phyloP scores from a whole-genome alignment of 495 filamentous ascomycete species.

The Aspergillus incahuasiensis region DNA sequence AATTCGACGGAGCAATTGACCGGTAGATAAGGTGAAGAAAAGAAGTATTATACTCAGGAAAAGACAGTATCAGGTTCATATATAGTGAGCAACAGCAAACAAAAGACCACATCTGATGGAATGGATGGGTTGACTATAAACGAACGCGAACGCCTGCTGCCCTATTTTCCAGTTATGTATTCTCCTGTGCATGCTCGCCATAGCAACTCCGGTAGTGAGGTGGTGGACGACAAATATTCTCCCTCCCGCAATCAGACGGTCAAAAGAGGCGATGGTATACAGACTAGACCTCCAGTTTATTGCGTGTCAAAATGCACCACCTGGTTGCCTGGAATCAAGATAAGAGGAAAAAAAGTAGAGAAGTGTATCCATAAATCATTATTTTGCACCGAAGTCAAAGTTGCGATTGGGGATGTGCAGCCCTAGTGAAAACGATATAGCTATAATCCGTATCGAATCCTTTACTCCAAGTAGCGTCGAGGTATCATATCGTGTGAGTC shows the following conservation, averaged over 20 bases:
- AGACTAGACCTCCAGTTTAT: not conserved
- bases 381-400: not conserved
- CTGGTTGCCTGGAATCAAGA: not conserved
- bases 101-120: not conserved
- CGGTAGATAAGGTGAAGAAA: too few relatives aligned
- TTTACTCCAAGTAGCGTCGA: conserved; percentile 14
- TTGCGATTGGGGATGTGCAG: not conserved
- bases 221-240: not conserved
- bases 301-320: not conserved
- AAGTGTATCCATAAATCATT: not conserved
- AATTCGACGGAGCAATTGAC: too few relatives aligned
- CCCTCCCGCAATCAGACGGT: not conserved
- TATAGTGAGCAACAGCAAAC: not conserved
- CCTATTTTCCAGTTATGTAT: not conserved
- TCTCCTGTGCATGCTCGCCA: not conserved
- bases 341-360: not conserved
- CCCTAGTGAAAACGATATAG: not conserved
- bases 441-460: conserved; percentile 5
- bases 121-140: not conserved
- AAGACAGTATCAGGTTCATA: too few relatives aligned
- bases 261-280: not conserved
- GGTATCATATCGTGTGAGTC: conserved; percentile 26
- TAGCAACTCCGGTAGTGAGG: not conserved
- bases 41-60: too few relatives aligned
- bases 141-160: not conserved